These are phyloP conservation scores for Leccinum longicurvipes DNA, from an alignment of 768 basidiomycete genomes.

Conservation along the genomic window DNA sequence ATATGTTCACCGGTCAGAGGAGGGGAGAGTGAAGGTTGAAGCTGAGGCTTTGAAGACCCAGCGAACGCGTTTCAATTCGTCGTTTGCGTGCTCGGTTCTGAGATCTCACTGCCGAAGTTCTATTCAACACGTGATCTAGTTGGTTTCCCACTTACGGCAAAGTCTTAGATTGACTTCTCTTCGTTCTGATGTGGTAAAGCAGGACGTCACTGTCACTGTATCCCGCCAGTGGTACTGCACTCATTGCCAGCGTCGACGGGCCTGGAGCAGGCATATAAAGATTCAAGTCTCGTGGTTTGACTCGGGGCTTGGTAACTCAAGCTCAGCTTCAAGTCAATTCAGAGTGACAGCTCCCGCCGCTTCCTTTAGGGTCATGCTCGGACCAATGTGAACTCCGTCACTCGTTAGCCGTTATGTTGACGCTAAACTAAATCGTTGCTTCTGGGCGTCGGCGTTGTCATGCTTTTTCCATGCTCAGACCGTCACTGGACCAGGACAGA, in stretches of 20 bases:
- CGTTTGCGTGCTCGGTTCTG: no score
- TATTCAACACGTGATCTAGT: no score
- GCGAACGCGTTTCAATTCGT: no score
- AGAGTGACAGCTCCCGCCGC: neutral
- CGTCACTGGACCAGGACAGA: neutral
- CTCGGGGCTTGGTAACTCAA: neutral
- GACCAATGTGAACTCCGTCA: neutral
- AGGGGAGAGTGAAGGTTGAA: no score
- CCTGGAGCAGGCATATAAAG: neutral
- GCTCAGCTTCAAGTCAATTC: neutral
- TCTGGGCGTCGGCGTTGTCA: neutral
- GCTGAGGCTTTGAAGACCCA: no score
- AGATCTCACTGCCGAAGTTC: no score
- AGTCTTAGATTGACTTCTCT: no score
- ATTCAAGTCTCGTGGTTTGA: neutral
- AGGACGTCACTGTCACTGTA: no score
- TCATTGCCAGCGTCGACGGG: neutral
- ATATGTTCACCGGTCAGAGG: no score
- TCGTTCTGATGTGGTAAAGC: no score
- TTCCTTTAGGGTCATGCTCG: neutral
- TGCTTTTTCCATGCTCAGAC: neutral
- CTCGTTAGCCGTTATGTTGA: neutral
- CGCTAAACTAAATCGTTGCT: neutral
- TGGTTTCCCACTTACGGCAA: no score
- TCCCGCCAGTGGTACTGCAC: neutral